Evolutionary conservation across 345 rosid genomes (phyloP), one percentile per base, ranked within the genome.

Genomic region (Dovyalis caffra): DNA sequence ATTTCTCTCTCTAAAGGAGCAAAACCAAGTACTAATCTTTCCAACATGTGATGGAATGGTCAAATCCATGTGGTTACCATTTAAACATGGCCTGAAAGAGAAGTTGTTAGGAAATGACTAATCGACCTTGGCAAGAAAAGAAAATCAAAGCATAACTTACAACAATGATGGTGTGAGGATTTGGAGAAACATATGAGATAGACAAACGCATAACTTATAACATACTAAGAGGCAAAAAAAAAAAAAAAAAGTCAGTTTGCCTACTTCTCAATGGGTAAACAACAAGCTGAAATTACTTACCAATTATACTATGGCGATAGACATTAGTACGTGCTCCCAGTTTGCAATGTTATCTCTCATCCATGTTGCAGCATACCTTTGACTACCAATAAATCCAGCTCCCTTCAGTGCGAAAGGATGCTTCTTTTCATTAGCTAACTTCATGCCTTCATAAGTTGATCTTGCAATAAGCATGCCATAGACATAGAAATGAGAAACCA

Each of bases 391-490:
- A 70, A 90, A 94, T 82, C 98, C 97, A 83, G 98, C 98, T 70
- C 97, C 87, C n/a, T 97, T 90, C 70, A 94, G 91, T 65, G 92
- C 98, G 79, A 94, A 94, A 35, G 98, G 97, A 45, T 93, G 90
- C 83, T 87, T 92, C 70, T 83, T 85, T 83, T 83, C 70, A 67
- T 90, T 78, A 74, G 93, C 92, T 81, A 87, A 85, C 83, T 84
- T 79, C 92, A 90, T 89, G 78, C 98, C 97, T 81, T 94, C 97
- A 75, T 80, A 90, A 62, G 97, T 92, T 63, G 97, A 90, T 74
- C 92, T 92, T 74, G 97, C 97, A 97, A 94, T 94, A 80, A 92
- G 83, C 90, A 88, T 83, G 82, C 97, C 97, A 71, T 94, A 92
- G 9, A 90, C 97, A 97, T 94, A 83, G 11, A 23, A 62, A 63